Percentiles rank a stretch among this genome's conserved stretches.
These are phyloP conservation scores for Botrytis fabae DNA, from an alignment of 2,329 filamentous ascomycete genomes.

Conservation along the genomic window DNA sequence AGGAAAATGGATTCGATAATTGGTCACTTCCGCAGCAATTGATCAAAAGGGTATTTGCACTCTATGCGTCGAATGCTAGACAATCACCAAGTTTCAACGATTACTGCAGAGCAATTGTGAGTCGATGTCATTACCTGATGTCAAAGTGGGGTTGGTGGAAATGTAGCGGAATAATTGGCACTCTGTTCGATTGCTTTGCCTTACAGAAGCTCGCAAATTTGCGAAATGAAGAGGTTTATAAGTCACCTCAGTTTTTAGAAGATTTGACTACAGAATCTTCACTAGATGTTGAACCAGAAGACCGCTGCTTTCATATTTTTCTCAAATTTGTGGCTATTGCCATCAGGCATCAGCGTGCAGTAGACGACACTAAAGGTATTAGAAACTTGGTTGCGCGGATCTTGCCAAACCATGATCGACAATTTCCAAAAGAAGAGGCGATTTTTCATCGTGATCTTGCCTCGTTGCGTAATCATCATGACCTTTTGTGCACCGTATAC, in stretches of 20 bases:
- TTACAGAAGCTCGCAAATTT: constrained; percentile 61
- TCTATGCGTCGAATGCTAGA: constrained; percentile 56
- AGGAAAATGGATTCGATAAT: constrained; percentile 51
- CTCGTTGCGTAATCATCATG: constrained; percentile 67
- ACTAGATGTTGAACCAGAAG: constrained; percentile 53
- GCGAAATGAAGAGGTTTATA: constrained; percentile 63
- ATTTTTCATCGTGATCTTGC: constrained; percentile 62
- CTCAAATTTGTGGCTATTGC: constrained; percentile 62
- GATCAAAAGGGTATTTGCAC: constrained; percentile 56
- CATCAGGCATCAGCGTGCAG: constrained; percentile 52
- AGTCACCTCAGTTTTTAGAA: constrained; percentile 62
- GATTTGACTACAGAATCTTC: constrained; percentile 49
- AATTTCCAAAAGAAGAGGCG: constrained; percentile 62
- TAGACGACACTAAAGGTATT: constrained; percentile 56
- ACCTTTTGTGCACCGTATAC: constrained; percentile 65
- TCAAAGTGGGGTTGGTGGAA: constrained; percentile 66
- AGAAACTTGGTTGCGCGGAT: constrained; percentile 61
- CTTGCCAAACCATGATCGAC: constrained; percentile 65
- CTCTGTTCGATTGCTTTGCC: constrained; percentile 68
- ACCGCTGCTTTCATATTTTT: constrained; percentile 67
- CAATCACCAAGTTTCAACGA: constrained; percentile 65
- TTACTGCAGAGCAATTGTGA: constrained; percentile 60
- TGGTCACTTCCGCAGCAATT: constrained; percentile 61
- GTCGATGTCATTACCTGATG: constrained; percentile 63
- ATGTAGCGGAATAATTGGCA: constrained; percentile 54